phyloP scores from a whole-genome alignment of 1,139 yeast genomes.

The Kodamaea fungicola region DNA sequence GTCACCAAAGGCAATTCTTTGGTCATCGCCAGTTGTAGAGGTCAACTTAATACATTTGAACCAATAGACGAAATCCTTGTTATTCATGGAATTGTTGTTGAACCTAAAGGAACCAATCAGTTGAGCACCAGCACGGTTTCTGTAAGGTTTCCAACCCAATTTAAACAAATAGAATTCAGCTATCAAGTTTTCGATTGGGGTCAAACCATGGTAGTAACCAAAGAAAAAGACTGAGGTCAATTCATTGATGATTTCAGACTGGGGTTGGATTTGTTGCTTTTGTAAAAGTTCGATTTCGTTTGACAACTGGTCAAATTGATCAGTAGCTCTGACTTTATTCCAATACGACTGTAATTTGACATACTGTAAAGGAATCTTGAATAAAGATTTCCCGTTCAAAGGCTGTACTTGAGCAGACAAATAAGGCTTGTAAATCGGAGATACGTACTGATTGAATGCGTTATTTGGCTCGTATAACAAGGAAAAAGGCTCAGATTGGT shows the following conservation, averaged over 20 bases:
- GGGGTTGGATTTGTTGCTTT: conserved; percentile 15
- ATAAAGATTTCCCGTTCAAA: conserved; percentile 12
- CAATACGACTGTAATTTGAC: conserved; percentile 41
- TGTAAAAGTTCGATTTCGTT: conserved; percentile 26
- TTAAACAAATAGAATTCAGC: conserved; percentile 41
- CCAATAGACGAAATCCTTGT: conserved; percentile 30
- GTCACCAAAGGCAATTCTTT: conserved; percentile 32
- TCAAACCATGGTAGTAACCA: conserved; percentile 57
- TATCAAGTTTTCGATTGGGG: conserved; percentile 39
- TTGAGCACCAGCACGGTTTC: conserved; percentile 8
- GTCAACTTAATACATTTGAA: conserved; percentile 29
- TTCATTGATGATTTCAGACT: conserved; percentile 28
- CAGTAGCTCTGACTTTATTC: conserved; percentile 46
- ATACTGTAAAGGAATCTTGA: conserved; percentile 36
- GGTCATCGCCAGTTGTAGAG: conserved; percentile 15
- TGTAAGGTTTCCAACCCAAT: conserved; percentile 46
- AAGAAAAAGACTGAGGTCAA: conserved; percentile 51
- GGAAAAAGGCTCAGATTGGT: conserved; percentile 21
- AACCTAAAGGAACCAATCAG: conserved; percentile 5
- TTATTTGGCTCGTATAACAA: conserved; percentile 22
- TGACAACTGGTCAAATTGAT: conserved; percentile 34
- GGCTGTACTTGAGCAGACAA: conserved; percentile 32
- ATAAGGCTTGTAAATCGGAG: conserved; percentile 38
- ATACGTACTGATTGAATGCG: conserved; percentile 26
- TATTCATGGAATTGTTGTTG: conserved; percentile 5